Conservation (phyloP, 495 filamentous ascomycete genomes). For the Cladorrhinum samala region DNA sequence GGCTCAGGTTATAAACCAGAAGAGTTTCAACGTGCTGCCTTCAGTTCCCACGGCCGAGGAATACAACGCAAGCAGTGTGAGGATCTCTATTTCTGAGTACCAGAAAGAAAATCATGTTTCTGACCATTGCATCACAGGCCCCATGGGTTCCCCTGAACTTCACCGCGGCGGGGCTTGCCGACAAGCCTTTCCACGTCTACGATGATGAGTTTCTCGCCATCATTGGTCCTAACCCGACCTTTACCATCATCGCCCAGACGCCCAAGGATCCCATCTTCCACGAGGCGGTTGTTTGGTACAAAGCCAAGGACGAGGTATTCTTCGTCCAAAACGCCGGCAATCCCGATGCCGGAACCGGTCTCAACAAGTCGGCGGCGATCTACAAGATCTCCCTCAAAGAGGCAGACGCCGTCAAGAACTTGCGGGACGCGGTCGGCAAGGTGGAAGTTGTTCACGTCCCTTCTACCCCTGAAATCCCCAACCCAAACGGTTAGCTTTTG, state of each 20-base stretch:
- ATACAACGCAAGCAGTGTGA: too few species aligned
- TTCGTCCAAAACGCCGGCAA: conserved; percentile 48
- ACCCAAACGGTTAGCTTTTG: too few species aligned
- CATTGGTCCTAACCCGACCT: conserved; percentile 36
- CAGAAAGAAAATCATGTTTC: too few species aligned
- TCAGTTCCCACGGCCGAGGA: too few species aligned
- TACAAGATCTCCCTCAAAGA: conserved; percentile 43
- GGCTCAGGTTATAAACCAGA: too few species aligned
- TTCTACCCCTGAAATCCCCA: too few species aligned
- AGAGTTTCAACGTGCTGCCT: too few species aligned
- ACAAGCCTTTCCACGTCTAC: conserved; percentile 39
- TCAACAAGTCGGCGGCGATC: conserved; percentile 46
- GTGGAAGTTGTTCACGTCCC: conserved; percentile 38
- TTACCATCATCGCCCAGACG: conserved; percentile 37
- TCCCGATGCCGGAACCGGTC: conserved; percentile 39
- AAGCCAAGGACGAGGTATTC: conserved; percentile 44
- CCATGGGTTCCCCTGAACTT: too few species aligned
- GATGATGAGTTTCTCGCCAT: conserved; percentile 40
- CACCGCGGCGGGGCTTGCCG: too few species aligned
- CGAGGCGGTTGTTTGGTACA: conserved; percentile 48
- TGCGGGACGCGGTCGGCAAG: conserved; percentile 35
- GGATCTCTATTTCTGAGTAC: too few species aligned
- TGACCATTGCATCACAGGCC: too few species aligned
- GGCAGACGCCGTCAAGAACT: conserved; percentile 30
- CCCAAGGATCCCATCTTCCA: conserved; percentile 43